phyloP scores from a whole-genome alignment of 345 rosid genomes.

The Heritiera littoralis region DNA sequence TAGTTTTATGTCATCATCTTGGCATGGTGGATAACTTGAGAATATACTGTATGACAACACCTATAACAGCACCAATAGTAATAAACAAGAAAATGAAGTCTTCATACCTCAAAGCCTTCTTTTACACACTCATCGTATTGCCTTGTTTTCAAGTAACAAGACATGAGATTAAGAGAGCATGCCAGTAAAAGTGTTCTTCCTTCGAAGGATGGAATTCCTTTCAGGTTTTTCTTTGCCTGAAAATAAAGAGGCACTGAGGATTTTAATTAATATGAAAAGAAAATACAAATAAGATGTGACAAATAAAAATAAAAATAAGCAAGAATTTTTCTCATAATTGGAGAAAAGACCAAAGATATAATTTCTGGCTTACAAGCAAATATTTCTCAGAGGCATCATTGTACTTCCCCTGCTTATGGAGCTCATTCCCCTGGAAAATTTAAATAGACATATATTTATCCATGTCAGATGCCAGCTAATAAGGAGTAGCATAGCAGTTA shows the following conservation, averaged over 20 bases:
- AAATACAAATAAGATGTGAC: background rate
- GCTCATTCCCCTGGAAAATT: conserved; percentile 74
- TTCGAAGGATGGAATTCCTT: conserved; percentile 64
- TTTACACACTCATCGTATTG: conserved; percentile 68
- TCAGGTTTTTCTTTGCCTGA: conserved; percentile 84
- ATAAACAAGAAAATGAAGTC: background rate
- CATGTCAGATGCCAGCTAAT: conserved; percentile 10
- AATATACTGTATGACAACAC: background rate
- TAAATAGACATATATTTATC: conserved; percentile 1
- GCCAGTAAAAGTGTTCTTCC: conserved; percentile 62
- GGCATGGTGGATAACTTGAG: background rate
- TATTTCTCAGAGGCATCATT: conserved; percentile 75
- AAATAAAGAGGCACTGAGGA: conserved; percentile 10
- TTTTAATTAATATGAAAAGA: conserved; percentile 15
- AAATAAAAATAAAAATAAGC: background rate
- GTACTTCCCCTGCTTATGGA: conserved; percentile 79
- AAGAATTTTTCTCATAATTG: conserved; percentile 3
- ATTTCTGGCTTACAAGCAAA: conserved; percentile 59
- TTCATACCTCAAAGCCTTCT: conserved; percentile 88
- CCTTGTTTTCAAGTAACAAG: conserved; percentile 85
- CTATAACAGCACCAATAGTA: background rate
- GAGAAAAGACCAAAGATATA: conserved; percentile 3
- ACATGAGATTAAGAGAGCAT: conserved; percentile 94
- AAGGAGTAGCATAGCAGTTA: background rate
- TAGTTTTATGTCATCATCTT: background rate